Evolutionary conservation across 208 protist genomes (phyloP).

Genomic region (Trypanosoma brucei): DNA sequence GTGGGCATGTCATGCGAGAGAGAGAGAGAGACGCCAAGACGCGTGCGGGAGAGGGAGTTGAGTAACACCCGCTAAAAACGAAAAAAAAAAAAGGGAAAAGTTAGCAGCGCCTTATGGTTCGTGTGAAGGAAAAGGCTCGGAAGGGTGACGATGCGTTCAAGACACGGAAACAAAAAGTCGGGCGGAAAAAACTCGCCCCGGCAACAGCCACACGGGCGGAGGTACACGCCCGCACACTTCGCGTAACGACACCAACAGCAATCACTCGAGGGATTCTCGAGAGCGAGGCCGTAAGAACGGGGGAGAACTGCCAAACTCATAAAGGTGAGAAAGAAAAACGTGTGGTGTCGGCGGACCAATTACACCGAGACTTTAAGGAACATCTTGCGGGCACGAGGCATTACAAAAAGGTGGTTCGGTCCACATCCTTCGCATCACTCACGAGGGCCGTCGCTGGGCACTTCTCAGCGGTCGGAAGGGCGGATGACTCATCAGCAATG

Average conservation of each 20-base stretch:
- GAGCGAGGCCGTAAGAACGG: conserved; percentile 1
- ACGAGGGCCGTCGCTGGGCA: conserved; percentile 14
- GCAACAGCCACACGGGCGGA: conserved; percentile 73
- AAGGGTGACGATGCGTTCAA: conserved; percentile 84
- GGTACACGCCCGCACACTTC: conserved; percentile 75
- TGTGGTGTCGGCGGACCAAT: conserved; percentile 17
- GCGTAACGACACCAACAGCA: conserved; percentile 44
- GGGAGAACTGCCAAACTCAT: not conserved
- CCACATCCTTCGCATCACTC: conserved; percentile 52
- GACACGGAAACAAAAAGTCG: conserved; percentile 70
- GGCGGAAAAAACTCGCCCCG: conserved; percentile 77
- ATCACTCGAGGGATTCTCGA: conserved; percentile 24
- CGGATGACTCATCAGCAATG: not conserved
- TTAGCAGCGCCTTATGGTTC: conserved; percentile 46
- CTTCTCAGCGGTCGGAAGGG: not conserved
- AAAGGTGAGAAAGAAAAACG: not conserved
- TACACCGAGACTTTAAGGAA: conserved; percentile 37
- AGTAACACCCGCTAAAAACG: not conserved
- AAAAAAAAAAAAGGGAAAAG: not conserved
- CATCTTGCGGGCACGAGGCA: conserved; percentile 46
- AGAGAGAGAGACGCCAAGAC: not conserved
- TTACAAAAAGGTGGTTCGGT: conserved; percentile 60
- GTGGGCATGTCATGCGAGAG: too few species aligned
- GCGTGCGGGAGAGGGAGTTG: not conserved
- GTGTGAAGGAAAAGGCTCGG: conserved; percentile 59